Evolutionary conservation across 1,139 yeast genomes (phyloP), one percentile per base, ranked within the genome.

Genomic region (Taphrina pruni): DNA sequence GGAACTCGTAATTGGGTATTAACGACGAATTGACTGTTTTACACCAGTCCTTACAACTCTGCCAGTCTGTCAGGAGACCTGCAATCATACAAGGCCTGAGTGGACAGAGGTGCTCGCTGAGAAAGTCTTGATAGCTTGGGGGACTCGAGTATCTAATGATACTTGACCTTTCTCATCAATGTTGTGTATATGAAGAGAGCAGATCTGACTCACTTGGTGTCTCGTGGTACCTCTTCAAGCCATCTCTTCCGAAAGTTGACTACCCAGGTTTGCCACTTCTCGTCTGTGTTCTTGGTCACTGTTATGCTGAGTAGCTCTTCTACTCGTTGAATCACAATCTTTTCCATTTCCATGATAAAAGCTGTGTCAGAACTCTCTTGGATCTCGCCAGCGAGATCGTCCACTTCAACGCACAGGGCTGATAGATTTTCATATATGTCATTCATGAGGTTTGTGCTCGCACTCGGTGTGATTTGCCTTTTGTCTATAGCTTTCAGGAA

Each of bases 341-440:
- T 64, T 38, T 64, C 67, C 45, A 64, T 46, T 35, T 64, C 67
- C 61, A 55, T 45, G 8, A 64, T 55, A 38, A 41, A 64, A 6
- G 67, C 61, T 26, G 60, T 32, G 35, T 64, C 67, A 1, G 67
- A 43, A 9, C 38, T 50, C 45, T 64, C 67, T 36, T 64, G 67
- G 3, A 64, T 46, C 48, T 64, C 67, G 38, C 67, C 60, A 32
- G 67, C 67, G 38, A 54, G 52, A 39, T 64, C 67, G 39, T 64
- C 67, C 14, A 54, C 61, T 39, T 64, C 67, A 36, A 64, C 61
- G 26, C 43, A 32, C 20, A 64, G 38, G 17, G 36, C 26, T 26
- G 52, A 14, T n/a, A 64, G 17, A 39, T 46, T 45, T 45, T 36
- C 48, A 51, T 64, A 64, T 17, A 64, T 55, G 6, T 35, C 45